Evolutionary conservation across 2,329 filamentous ascomycete genomes (phyloP).

Genomic region (Coniochaeta prunicola): DNA sequence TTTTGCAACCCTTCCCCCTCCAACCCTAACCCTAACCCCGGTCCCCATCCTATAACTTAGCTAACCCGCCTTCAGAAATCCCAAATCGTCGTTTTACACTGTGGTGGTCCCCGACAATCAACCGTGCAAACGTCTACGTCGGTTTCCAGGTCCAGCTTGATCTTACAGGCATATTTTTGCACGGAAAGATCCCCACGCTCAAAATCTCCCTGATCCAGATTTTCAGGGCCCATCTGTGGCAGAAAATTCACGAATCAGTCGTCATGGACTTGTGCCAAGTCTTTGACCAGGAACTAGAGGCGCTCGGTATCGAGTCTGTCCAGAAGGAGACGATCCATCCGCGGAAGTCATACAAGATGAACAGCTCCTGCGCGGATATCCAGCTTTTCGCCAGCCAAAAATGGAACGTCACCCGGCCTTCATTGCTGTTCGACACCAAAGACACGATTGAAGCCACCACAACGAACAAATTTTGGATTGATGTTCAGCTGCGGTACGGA

Average conservation of each 20-base stretch:
- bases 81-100: constrained; percentile 97
- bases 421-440: constrained; percentile 91
- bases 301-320: constrained; percentile 91
- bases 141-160: constrained; percentile 99
- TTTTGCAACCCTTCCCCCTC: too few relatives aligned
- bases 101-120: constrained; percentile 95
- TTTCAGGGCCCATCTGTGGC: constrained; percentile 99
- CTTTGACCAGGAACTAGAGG: constrained; percentile 94
- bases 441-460: constrained; percentile 89
- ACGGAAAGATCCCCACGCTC: constrained; percentile 95
- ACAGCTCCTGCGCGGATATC: constrained; percentile 97
- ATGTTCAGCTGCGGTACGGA: constrained; percentile 92
- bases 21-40: too few relatives aligned
- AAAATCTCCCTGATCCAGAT: constrained; percentile 96
- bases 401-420: constrained; percentile 95
- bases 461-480: constrained; percentile 99
- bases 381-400: constrained; percentile 95
- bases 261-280: constrained; percentile 99
- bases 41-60: too few relatives aligned
- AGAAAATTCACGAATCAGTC: constrained; percentile 98
- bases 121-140: constrained; percentile 94
- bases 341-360: constrained; percentile 99
- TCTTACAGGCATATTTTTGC: constrained; percentile 95
- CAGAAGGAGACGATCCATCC: constrained; percentile 99
- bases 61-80: too few relatives aligned